Evolutionary conservation across 768 basidiomycete species (phyloP).

Genomic region (Cystofilobasidium ferigula): DNA sequence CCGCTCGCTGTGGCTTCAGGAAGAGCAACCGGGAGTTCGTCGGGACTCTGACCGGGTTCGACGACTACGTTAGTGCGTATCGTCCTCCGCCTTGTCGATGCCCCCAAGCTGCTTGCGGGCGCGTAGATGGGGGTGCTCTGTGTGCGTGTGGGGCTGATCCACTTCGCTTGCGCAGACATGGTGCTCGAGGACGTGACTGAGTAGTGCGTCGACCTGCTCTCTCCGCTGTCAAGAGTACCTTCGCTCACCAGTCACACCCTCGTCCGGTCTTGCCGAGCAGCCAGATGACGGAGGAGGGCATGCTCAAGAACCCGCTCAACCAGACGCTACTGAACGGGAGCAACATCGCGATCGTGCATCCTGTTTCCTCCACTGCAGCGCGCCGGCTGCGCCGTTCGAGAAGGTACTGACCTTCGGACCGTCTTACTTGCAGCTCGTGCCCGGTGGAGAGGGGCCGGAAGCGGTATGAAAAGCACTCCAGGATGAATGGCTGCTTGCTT

Average conservation of each 20-base stretch:
- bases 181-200: slow-evolving; percentile 84
- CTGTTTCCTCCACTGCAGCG: background rate
- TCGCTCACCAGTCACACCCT: too few species aligned
- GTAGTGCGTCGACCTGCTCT: slow-evolving; percentile 53
- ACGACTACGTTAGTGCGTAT: slow-evolving; percentile 96
- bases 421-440: slow-evolving; percentile 50
- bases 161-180: slow-evolving; percentile 25
- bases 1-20: slow-evolving; percentile 1
- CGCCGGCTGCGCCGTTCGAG: background rate
- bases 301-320: slow-evolving; percentile 65
- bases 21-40: slow-evolving; percentile 95
- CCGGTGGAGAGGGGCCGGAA: slow-evolving; percentile 60
- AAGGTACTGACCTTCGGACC: background rate
- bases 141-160: background rate
- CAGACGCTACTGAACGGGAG: slow-evolving; percentile 88
- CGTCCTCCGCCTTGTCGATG: background rate
- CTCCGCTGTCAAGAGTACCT: too few species aligned
- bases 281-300: slow-evolving; percentile 72
- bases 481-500: background rate
- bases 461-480: background rate
- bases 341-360: slow-evolving; percentile 85
- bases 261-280: slow-evolving; percentile 48
- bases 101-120: background rate
- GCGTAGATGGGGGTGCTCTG: background rate
- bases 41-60: slow-evolving; percentile 86